Evolutionary conservation across 1,284 basidiomycete species (phyloP), one percentile per base, ranked within the genome.

Genomic region (Moesziomyces aphidis): DNA sequence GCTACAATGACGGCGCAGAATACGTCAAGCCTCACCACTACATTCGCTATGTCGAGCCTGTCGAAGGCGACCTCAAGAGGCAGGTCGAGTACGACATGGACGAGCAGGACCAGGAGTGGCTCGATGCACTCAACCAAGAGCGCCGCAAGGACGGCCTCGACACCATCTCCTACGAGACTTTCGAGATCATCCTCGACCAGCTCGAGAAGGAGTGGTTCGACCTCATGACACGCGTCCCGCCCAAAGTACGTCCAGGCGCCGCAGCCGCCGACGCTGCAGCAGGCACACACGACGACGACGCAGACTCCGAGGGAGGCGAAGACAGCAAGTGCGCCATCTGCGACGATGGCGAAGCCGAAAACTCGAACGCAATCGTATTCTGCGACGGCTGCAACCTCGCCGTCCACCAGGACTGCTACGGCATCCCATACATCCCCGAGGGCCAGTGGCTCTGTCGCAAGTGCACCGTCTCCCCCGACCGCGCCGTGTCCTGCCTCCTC

Each of bases 11-110:
- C 79, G 90, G 90, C 78, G 89, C 90, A 22, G 89, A 91, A 48
- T 94, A 92, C 83, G 87, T 87, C 70, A 87, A 90, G 73, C 93
- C 93, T 7, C 92, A 93, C 56, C 90, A 93, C 80, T 96, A 97
- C 84, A 92, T 96, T 82, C 91, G 93, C 50, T 90, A 95, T 84
- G 92, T 96, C 76, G 96, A 97, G 82, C 96, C 96, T 0, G 88
- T 96, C 74, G 96, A 99, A 85, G 90, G 89, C 56, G 97, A 99
- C 73, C 89, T 98, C 31, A 92, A 92, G 11, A 89, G 90, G 50
- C 94, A 96, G 82, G 96, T 98, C 50, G 97, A 99, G 85, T 99
- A 99, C 87, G 97, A 99, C 85, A 99, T 99, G 95, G 97, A 99
- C 82, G 97, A 98, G 84, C 96, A 98, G 95, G 96, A 98, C 86